Base-by-base conservation (phyloP, 306 rosid genomes). In the Sicyos edulis region DNA sequence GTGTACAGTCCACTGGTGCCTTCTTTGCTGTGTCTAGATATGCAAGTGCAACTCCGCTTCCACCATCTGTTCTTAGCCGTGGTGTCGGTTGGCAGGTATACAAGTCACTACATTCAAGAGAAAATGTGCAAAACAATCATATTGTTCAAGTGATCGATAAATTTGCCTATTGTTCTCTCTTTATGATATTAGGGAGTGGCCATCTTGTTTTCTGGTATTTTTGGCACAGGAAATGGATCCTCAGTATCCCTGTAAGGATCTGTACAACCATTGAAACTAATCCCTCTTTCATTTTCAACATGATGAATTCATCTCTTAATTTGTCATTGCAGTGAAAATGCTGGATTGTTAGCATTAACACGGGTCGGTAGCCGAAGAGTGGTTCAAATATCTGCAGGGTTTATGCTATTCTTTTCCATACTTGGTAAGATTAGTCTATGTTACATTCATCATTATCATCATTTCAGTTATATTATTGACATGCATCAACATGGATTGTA, bases 341-440 rank as follows among this genome's bases (percentile, higher is more conserved):
- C 98, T 3, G 98, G 98, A 69, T 81, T 92, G 75, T 82, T 92
- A 61, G 96, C 98, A 22, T 85, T 92, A 84, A 92, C 98, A 4
- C 96, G 96, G 1, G 96, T 92, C 0, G 98, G 98, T 54, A 92
- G 96, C 86, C 82, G 98, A 80, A 92, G 98, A 71, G 98, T 92
- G 13, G 98, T 87, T 60, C 98, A 92, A 79, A 92, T 92, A 75
- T 88, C 98, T 19, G 90, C 98, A 13, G 87, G 90, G 69, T 92
- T 92, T 87, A 92, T 92, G 98, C 88, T 92, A 54, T 92, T 92
- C 85, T 92, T 92, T 77, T 92, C 98, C 74, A 84, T 92, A 60
- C 96, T 92, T 13, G 98, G 98, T 86, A 78, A 53, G 74, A 53
- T 53, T 54, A 29, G 42, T 26, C 32, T 24, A 16, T 7, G 20